Conservation (phyloP, 495 filamentous ascomycete species). For the Sporormia fimetaria region DNA sequence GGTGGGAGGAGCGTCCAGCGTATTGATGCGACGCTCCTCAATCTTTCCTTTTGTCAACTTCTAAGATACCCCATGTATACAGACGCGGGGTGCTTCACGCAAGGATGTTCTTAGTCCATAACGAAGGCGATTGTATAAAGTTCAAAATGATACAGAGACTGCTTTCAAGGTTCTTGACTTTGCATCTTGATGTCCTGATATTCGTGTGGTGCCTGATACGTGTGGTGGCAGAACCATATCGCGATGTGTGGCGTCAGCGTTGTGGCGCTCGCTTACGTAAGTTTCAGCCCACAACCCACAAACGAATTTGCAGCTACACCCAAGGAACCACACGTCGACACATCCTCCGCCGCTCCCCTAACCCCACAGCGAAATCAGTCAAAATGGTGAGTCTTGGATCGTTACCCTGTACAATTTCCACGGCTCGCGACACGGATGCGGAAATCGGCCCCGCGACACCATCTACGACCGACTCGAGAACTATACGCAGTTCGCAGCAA, state of each 20-base stretch:
- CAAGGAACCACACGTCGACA: constrained; percentile 11
- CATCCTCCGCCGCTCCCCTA: constrained; percentile 8
- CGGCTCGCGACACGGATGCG: constrained; percentile 6
- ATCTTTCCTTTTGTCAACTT: not conserved
- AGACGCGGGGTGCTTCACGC: too few relatives aligned
- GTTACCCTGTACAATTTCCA: not conserved
- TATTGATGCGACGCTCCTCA: constrained; percentile 19
- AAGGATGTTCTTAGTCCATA: too few relatives aligned
- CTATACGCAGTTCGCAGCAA: too few relatives aligned
- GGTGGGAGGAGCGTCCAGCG: constrained; percentile 27
- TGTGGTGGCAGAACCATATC: too few relatives aligned
- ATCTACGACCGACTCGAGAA: not conserved
- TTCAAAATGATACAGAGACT: too few relatives aligned
- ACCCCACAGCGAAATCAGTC: constrained; percentile 39
- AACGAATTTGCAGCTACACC: constrained; percentile 5
- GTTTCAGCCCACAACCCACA: constrained; percentile 18
- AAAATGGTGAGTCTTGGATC: constrained; percentile 45
- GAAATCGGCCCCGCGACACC: not conserved
- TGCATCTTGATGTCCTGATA: too few relatives aligned
- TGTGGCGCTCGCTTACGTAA: constrained; percentile 13
- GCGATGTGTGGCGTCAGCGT: too few relatives aligned
- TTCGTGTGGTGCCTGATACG: too few relatives aligned
- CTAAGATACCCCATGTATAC: too few relatives aligned
- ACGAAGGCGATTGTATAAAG: too few relatives aligned
- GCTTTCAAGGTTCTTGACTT: too few relatives aligned